Conservation (phyloP, 1,139 yeast genomes). For the Zygoascus sp. region DNA sequence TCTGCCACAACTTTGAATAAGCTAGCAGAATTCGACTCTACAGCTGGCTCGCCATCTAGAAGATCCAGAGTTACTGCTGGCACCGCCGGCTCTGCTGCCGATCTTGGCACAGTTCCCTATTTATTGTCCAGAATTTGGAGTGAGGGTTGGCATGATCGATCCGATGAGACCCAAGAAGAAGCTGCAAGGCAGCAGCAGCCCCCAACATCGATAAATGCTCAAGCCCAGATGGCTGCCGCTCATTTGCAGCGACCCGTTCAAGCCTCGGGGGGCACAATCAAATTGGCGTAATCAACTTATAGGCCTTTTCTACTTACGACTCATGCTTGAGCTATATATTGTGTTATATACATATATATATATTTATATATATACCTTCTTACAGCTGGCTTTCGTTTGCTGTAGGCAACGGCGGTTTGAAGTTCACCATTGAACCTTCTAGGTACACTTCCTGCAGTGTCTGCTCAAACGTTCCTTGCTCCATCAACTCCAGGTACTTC, state of each 20-base stretch:
- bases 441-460: slow-evolving; percentile 63
- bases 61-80: slow-evolving; percentile 15
- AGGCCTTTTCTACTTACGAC: background rate
- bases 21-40: slow-evolving; percentile 1
- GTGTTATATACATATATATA: background rate
- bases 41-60: background rate
- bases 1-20: slow-evolving; percentile 16
- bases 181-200: slow-evolving; percentile 3
- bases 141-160: slow-evolving; percentile 24
- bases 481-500: slow-evolving; percentile 59
- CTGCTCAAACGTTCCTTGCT: slow-evolving; percentile 54
- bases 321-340: slow-evolving; percentile 1
- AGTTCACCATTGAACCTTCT: slow-evolving; percentile 65
- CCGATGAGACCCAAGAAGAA: slow-evolving; percentile 15
- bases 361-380: no score
- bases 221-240: slow-evolving; percentile 24
- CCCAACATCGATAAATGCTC: slow-evolving; percentile 18
- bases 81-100: slow-evolving; percentile 20
- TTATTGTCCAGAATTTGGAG: slow-evolving; percentile 22
- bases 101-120: slow-evolving; percentile 19
- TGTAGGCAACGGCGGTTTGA: slow-evolving; percentile 55
- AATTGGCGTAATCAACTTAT: slow-evolving; percentile 10
- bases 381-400: no score
- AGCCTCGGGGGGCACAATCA: slow-evolving; percentile 31
- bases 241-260: slow-evolving; percentile 20